Evolutionary conservation across 2,329 filamentous ascomycete genomes (phyloP), one percentile per base, ranked within the genome.

Genomic region (Colletotrichum horii): DNA sequence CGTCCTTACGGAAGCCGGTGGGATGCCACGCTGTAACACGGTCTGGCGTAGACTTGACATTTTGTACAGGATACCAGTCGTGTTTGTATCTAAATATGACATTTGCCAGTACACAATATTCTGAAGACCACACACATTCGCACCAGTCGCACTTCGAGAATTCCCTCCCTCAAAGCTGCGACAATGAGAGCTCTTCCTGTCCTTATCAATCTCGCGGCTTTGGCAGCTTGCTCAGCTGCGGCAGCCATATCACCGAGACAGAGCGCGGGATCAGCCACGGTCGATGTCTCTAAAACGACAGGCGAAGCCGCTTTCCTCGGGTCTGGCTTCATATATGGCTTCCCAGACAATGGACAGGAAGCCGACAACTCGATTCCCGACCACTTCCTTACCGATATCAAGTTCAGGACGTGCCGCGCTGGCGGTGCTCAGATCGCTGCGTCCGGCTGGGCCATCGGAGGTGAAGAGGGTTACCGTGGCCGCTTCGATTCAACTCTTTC

Each of bases 161-260:
- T 0, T n/a, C 4, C n/a, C 19, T 7, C 3, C 0, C 43, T 2
- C 5, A 48, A 2, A 48, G n/a, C 22, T 48, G 11, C n/a, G 3
- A 22, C 11, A 48, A 48, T 48, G 43, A 48, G 43, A 48, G n/a
- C 43, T 48, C 43, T 22, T 48, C 11, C 11, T 3, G 5, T 48
- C 3, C 11, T 48, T 48, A 3, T 2, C 43, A 48, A 48, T 22
- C n/a, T 48, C n/a, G 43, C 43, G 12, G 43, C 43, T 48, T 48
- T 22, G 43, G 19, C 43, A 48, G 43, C 43, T 48, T 4, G 43
- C 43, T 48, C 43, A 48, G 6, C 11, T 22, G n/a, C 43, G 43
- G 43, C 43, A 14, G 43, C 43, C 43, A 48, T 48, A 48, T 48
- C 43, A 3, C 14, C 43, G 43, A 14, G 43, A 22, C 43, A 48